These are phyloP conservation scores for Tagetes erecta DNA, from an alignment of 129 eudicot species.

Conservation along the genomic window DNA sequence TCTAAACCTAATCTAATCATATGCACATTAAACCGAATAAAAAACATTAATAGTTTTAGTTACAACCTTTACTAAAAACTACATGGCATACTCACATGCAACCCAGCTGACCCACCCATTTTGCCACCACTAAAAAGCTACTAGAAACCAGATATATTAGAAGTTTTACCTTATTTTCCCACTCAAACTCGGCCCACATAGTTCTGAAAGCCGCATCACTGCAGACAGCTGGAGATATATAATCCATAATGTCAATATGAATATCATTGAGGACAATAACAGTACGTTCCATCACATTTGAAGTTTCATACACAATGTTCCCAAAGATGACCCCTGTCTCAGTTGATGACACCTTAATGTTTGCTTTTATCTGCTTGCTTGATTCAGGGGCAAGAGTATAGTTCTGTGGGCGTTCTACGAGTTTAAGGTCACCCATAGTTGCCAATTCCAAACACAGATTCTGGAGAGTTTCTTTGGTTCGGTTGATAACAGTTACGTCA, in stretches of 20 bases:
- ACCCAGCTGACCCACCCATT: neutral
- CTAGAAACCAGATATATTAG: neutral
- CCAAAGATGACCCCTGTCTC: constrained; percentile 98
- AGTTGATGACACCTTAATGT: constrained; percentile 95
- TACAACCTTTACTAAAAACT: neutral
- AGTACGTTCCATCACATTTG: constrained; percentile 84
- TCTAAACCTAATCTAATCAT: constrained; percentile 4
- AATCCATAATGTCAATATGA: constrained; percentile 97
- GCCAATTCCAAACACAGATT: constrained; percentile 96
- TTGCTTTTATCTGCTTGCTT: constrained; percentile 94
- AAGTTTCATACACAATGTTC: constrained; percentile 90
- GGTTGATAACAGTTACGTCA: constrained; percentile 89
- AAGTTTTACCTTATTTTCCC: constrained; percentile 92
- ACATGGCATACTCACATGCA: neutral
- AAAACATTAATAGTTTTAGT: neutral
- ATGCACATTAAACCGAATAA: neutral
- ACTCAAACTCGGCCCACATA: constrained; percentile 99
- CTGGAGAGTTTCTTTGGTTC: constrained; percentile 95
- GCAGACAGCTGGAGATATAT: constrained; percentile 94
- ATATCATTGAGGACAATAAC: constrained; percentile 93
- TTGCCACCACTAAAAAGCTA: neutral
- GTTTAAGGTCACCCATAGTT: constrained; percentile 99
- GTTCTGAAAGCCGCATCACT: constrained; percentile 90
- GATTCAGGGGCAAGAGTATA: constrained; percentile 94
- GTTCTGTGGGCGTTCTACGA: constrained; percentile 97